Percentiles rank a stretch among this genome's conserved stretches.
phyloP scores from a whole-genome alignment of 495 filamentous ascomycete genomes.

The Penicillium chermesinum region DNA sequence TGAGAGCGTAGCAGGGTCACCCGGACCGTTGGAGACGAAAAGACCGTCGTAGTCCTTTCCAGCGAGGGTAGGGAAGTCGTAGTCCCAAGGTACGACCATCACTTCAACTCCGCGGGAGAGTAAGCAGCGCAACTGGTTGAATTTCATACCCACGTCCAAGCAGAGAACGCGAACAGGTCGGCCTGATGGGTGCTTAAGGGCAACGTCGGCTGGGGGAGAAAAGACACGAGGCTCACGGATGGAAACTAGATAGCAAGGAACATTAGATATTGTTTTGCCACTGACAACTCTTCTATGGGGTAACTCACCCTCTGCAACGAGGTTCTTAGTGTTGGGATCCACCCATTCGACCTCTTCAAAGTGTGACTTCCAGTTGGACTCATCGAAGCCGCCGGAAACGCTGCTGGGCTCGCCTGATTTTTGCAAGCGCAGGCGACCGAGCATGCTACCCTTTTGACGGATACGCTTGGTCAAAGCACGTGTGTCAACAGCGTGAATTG shows the following conservation, averaged over 20 bases:
- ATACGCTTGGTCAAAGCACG: constrained; percentile 91
- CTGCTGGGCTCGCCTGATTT: constrained; percentile 48
- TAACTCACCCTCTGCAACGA: constrained; percentile 85
- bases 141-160: constrained; percentile 95
- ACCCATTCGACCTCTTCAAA: constrained; percentile 83
- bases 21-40: constrained; percentile 96
- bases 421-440: constrained; percentile 79
- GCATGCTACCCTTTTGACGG: constrained; percentile 90
- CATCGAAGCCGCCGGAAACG: constrained; percentile 37
- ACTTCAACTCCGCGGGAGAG: constrained; percentile 90
- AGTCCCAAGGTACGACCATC: constrained; percentile 90
- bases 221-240: constrained; percentile 77
- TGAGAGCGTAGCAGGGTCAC: constrained; percentile 81
- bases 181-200: constrained; percentile 80
- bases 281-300: no score
- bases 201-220: constrained; percentile 57
- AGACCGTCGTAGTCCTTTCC: constrained; percentile 87
- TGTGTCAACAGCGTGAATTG: constrained; percentile 94
- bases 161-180: constrained; percentile 80
- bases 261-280: no score
- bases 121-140: constrained; percentile 92
- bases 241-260: constrained; percentile 60
- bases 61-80: constrained; percentile 72
- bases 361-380: constrained; percentile 54
- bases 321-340: constrained; percentile 85